phyloP scores from a whole-genome alignment of 176 grass and related monocot genomes.

The Musa itinerans region DNA sequence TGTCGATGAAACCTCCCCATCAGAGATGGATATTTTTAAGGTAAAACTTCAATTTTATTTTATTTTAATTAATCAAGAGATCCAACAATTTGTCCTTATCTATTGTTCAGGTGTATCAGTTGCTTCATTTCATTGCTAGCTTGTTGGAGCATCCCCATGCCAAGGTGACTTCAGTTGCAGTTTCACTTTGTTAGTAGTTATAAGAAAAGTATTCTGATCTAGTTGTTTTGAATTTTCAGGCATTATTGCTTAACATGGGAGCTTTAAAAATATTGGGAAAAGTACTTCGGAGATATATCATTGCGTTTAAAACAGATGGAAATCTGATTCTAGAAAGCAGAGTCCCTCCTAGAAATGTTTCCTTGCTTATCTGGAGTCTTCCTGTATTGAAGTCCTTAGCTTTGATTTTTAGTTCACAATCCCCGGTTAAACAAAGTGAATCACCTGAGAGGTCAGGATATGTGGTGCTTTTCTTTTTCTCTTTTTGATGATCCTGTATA shows the following conservation, averaged over 20 bases:
- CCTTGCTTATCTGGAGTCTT: conserved; percentile 50
- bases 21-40: conserved; percentile 68
- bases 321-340: conserved; percentile 29
- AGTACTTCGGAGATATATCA: conserved; percentile 48
- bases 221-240: conserved; percentile 40
- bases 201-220: conserved; percentile 21
- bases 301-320: conserved; percentile 25
- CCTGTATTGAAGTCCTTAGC: conserved; percentile 60
- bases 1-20: conserved; percentile 50
- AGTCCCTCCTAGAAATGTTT: conserved; percentile 23
- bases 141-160: conserved; percentile 77
- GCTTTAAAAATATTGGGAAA: conserved; percentile 44
- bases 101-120: conserved; percentile 59
- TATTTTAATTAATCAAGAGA: background rate
- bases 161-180: conserved; percentile 45
- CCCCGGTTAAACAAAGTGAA: conserved; percentile 30
- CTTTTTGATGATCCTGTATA: conserved; percentile 9
- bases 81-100: conserved; percentile 6
- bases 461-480: background rate
- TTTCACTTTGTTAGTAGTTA: conserved; percentile 1
- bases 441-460: conserved; percentile 39
- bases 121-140: conserved; percentile 73
- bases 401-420: conserved; percentile 46
- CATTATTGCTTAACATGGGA: conserved; percentile 65
- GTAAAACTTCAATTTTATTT: conserved; percentile 21